phyloP scores from a whole-genome alignment of 2,329 filamentous ascomycete species.

The Thielaviopsis musarum region DNA sequence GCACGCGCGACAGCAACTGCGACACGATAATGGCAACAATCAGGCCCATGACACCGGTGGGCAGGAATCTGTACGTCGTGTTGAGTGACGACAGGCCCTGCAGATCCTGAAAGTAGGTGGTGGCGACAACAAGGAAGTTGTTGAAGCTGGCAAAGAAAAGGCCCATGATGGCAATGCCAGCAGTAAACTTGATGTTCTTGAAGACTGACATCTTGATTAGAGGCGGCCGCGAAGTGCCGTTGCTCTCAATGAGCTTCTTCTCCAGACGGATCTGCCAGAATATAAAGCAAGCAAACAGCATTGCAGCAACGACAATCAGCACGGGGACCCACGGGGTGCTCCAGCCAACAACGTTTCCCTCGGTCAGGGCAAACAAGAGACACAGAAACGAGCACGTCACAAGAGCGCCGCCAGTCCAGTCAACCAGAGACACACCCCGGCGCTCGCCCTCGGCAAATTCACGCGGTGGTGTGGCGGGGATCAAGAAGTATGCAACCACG shows the following conservation, averaged over 20 bases:
- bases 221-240: constrained; percentile 15
- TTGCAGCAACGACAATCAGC: constrained; percentile 39
- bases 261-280: constrained; percentile 46
- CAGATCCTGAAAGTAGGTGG: constrained; percentile 55
- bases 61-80: constrained; percentile 52
- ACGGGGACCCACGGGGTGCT: constrained; percentile 41
- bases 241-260: constrained; percentile 18
- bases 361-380: constrained; percentile 48
- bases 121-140: constrained; percentile 49
- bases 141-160: constrained; percentile 54
- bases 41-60: constrained; percentile 43
- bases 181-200: constrained; percentile 38
- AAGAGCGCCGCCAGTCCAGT: constrained; percentile 49
- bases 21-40: constrained; percentile 39
- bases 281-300: constrained; percentile 39
- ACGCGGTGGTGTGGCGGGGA: constrained; percentile 33
- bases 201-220: constrained; percentile 48
- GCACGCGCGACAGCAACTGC: constrained; percentile 38
- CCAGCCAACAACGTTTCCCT: constrained; percentile 57
- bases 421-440: constrained; percentile 17
- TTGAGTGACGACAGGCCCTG: constrained; percentile 44
- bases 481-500: constrained; percentile 38
- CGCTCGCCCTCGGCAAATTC: not conserved
- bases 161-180: constrained; percentile 47
- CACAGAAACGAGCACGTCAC: constrained; percentile 45